Evolutionary conservation across 2,329 filamentous ascomycete genomes (phyloP).

Genomic region (Cryphonectria parasitica): DNA sequence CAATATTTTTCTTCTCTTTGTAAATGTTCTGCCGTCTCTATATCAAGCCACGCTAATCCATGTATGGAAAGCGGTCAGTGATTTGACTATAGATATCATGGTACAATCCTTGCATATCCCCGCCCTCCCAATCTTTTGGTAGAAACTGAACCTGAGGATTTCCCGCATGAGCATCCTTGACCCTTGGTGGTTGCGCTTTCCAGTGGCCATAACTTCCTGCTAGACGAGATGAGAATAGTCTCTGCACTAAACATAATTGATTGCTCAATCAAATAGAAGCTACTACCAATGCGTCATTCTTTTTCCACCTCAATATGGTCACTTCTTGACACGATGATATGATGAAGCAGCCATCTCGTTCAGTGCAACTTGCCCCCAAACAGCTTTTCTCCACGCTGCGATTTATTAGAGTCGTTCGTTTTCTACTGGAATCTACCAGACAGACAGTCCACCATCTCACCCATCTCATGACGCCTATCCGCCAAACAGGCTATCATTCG

Average conservation of each 20-base stretch:
- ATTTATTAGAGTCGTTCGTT: not conserved
- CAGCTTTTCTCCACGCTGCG: not conserved
- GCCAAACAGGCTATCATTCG: not conserved
- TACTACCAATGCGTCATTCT: constrained; percentile 4
- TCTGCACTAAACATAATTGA: no score
- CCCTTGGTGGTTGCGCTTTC: no score
- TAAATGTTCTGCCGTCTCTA: not conserved
- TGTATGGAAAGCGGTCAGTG: not conserved
- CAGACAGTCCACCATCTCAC: not conserved
- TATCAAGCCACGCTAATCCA: not conserved
- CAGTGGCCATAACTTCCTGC: no score
- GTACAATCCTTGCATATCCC: not conserved
- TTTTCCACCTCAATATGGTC: not conserved
- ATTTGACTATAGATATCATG: no score
- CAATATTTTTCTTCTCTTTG: not conserved
- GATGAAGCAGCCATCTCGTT: not conserved
- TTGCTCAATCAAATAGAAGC: constrained; percentile 35
- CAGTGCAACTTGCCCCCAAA: not conserved
- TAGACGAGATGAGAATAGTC: not conserved
- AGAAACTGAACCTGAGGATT: not conserved
- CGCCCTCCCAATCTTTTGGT: not conserved
- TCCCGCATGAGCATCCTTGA: no score
- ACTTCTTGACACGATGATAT: not conserved
- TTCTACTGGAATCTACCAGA: not conserved
- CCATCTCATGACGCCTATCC: not conserved